Conservation (phyloP, 805 yeast genomes). For the Wickerhamiella siamensis region DNA sequence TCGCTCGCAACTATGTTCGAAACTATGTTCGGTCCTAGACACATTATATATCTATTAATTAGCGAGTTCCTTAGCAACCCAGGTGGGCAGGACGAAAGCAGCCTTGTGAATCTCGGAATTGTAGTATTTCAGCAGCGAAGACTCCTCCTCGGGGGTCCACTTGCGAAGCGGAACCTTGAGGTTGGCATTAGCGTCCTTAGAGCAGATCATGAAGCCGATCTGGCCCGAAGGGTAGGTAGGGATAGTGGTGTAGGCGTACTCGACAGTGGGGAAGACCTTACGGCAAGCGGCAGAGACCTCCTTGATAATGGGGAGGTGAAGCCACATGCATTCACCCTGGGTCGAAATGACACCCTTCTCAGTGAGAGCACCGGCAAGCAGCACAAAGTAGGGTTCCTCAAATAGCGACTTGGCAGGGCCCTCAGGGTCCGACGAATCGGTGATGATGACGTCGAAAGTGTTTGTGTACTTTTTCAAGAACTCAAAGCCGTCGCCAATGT, state of each 20-base stretch:
- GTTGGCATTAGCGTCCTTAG: conserved; percentile 36
- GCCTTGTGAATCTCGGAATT: conserved; percentile 51
- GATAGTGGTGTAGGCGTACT: conserved; percentile 65
- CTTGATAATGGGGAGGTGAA: conserved; percentile 65
- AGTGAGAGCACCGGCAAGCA: conserved; percentile 75
- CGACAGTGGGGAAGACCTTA: conserved; percentile 71
- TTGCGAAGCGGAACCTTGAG: conserved; percentile 40
- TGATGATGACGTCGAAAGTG: conserved; percentile 86
- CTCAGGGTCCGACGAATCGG: conserved; percentile 96
- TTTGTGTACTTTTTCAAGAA: conserved; percentile 72
- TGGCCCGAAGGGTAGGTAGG: conserved; percentile 86
- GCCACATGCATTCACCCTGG: conserved; percentile 81
- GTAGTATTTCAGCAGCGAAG: conserved; percentile 45
- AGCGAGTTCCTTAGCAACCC: conserved; percentile 38
- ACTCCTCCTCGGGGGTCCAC: conserved; percentile 33
- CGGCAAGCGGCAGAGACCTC: conserved; percentile 61
- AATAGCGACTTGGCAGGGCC: conserved; percentile 94
- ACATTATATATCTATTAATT: conserved; percentile 5
- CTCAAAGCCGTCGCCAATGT: conserved; percentile 96
- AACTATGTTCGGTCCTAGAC: too few species aligned
- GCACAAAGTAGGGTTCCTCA: conserved; percentile 81
- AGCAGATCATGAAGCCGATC: conserved; percentile 61
- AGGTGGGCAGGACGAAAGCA: conserved; percentile 64
- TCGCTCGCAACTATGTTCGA: too few species aligned
- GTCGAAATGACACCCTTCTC: conserved; percentile 84